Evolutionary conservation across 1,139 yeast genomes (phyloP), one percentile per base, ranked within the genome.

Genomic region (Kluyveromyces sp.): DNA sequence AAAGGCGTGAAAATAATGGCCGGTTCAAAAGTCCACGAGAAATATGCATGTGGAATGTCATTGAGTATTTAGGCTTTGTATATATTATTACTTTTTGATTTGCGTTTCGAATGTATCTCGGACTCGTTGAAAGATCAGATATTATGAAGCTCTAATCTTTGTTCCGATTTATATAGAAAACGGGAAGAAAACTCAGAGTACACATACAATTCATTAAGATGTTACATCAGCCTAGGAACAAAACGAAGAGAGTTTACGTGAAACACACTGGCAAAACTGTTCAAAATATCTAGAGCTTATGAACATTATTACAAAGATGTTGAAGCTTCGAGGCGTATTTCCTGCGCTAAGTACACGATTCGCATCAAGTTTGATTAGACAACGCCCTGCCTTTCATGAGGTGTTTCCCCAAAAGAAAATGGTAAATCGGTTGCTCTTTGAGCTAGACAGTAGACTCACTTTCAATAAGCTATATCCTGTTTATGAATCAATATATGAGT

Each of bases 351-450:
- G 34, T 6, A 28, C 26, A 15, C 8, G 41, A 30, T 28, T 28
- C n/a, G 26, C 15, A n/a, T 36, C 45, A 4, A n/a, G 35, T 21
- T 25, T 37, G 26, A 25, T 46, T 3, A n/a, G 10, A 3, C 41
- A 40, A 5, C 61, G 69, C 39, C 84, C 83, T 0, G 64, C 72
- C 2, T 67, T 82, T 25, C 54, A 64, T 34, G 72, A 74, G 7
- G 64, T 83, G 4, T 72, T 84, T 6, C 92, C 92, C 4, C 69
- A 74, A 30, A 77, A 77, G 59, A 74, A 75, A 50, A 66, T 75
- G 25, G 63, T 83, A 46, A 82, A 81, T 51, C 66, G 78, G 45
- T 69, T 81, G 26, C 67, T 84, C 2, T 84, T 83, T 57, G 90
- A 83, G 58, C 69, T 78, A 49, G 85, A 83, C 60, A 73, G 84